These are phyloP conservation scores for Davidsoniella australis DNA, from an alignment of 2,329 filamentous ascomycete species.

Conservation along the genomic window DNA sequence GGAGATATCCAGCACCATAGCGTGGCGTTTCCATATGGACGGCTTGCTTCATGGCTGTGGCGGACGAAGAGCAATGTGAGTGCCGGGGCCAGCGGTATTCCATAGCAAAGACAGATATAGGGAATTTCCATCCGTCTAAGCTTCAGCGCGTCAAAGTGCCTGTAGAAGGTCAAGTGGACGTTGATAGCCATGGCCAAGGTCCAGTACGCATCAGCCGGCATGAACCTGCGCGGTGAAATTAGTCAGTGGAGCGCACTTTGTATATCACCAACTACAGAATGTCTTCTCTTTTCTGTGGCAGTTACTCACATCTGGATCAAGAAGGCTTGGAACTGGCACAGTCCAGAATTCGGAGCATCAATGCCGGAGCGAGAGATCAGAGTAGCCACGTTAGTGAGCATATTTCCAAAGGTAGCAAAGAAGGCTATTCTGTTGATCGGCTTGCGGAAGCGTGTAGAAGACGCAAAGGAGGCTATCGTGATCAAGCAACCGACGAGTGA, in stretches of 20 bases:
- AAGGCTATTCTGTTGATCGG: constrained; percentile 79
- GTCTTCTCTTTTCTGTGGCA: too few relatives aligned
- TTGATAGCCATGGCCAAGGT: constrained; percentile 64
- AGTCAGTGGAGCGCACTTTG: not conserved
- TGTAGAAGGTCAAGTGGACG: constrained; percentile 62
- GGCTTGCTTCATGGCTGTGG: constrained; percentile 24
- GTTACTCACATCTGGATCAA: constrained; percentile 60
- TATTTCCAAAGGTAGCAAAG: constrained; percentile 67
- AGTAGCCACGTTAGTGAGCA: constrained; percentile 60
- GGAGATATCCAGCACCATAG: constrained; percentile 64
- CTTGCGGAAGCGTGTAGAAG: constrained; percentile 57
- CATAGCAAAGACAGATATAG: constrained; percentile 52
- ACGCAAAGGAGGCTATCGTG: constrained; percentile 53
- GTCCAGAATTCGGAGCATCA: constrained; percentile 26
- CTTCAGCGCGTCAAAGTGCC: constrained; percentile 43
- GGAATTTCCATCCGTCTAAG: constrained; percentile 48
- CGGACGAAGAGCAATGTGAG: constrained; percentile 45
- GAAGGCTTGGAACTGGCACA: constrained; percentile 59
- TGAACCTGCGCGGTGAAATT: constrained; percentile 36
- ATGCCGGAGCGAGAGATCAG: constrained; percentile 52
- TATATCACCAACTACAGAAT: not conserved
- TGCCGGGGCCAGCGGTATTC: constrained; percentile 47
- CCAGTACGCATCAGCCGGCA: constrained; percentile 56
- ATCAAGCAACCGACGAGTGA: constrained; percentile 55
- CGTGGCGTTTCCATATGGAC: constrained; percentile 51